Evolutionary conservation across 495 filamentous ascomycete genomes (phyloP), one percentile per base, ranked within the genome.

Genomic region (Lentithecium fluviatile): DNA sequence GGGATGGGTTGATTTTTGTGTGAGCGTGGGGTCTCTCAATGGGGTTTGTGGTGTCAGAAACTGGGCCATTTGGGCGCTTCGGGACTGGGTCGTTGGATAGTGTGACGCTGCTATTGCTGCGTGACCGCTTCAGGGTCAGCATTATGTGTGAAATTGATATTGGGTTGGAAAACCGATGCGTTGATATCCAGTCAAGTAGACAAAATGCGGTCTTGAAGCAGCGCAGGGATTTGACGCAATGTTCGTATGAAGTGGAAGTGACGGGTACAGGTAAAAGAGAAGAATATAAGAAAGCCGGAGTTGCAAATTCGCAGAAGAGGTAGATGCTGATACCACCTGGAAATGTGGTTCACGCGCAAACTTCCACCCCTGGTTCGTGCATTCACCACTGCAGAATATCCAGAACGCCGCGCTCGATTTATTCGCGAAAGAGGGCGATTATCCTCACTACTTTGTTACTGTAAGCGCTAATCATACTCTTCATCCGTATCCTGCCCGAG

Each of bases 401-500:
- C 37, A 40, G n/a, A n/a, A 40, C 37, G 10, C 37, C 37, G 37
- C 37, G 10, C 37, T n/a, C 37, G n/a, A n/a, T n/a, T n/a, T n/a
- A n/a, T n/a, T n/a, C n/a, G n/a, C n/a, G n/a, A n/a, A n/a, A n/a
- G n/a, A n/a, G n/a, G n/a, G n/a, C n/a, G n/a, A n/a, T n/a, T n/a
- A n/a, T n/a, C n/a, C n/a, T n/a, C n/a, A n/a, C n/a, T n/a, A n/a
- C n/a, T n/a, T n/a, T n/a, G n/a, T n/a, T 6, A 60, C 15, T 6
- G 19, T 2, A n/a, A 50, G 2, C 13, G 56, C 38, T 13, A 25
- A 2, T 65, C 62, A 6, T 50, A 65, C 25, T 68, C 65, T 11
- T 64, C 60, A 29, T 68, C 65, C 2, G 50, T 68, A 42, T 68
- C 65, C 47, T 60, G 65, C 2, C 60, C 65, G 5, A 68, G 56